Conservation (phyloP, 1,139 yeast species). For the Suhomyces taliae region DNA sequence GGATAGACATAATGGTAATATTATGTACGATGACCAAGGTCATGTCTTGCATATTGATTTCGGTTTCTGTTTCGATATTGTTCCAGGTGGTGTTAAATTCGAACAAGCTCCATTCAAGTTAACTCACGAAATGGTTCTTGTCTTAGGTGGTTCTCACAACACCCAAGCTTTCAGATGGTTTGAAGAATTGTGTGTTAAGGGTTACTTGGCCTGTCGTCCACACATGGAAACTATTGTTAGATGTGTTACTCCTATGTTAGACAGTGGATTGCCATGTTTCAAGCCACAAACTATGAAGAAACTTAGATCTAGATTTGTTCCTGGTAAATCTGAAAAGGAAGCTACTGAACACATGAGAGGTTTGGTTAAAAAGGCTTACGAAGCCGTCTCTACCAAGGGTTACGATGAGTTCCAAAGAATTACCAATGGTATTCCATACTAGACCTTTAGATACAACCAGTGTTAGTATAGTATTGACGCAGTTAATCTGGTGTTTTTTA, state of each 20-base stretch:
- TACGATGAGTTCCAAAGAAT: conserved; percentile 96
- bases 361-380: conserved; percentile 78
- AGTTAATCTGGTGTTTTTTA: too few relatives aligned
- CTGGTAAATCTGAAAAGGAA: conserved; percentile 77
- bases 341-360: conserved; percentile 78
- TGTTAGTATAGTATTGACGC: too few relatives aligned
- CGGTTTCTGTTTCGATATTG: conserved; percentile 98
- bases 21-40: conserved; percentile 96
- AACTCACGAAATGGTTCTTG: conserved; percentile 94
- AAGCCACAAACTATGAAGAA: conserved; percentile 80
- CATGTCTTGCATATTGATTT: conserved; percentile 95
- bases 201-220: conserved; percentile 86
- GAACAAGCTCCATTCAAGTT: conserved; percentile 97
- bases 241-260: conserved; percentile 90
- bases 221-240: conserved; percentile 84
- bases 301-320: conserved; percentile 75
- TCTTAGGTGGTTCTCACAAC: conserved; percentile 82
- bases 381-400: conserved; percentile 86
- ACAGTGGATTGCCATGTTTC: conserved; percentile 94
- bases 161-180: conserved; percentile 94
- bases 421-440: conserved; percentile 95
- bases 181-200: conserved; percentile 92
- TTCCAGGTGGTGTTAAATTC: conserved; percentile 97
- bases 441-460: conserved; percentile 8
- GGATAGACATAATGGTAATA: conserved; percentile 98